These are phyloP conservation scores for Passalora sequoiae DNA, from an alignment of 2,329 filamentous ascomycete genomes.

Conservation along the genomic window DNA sequence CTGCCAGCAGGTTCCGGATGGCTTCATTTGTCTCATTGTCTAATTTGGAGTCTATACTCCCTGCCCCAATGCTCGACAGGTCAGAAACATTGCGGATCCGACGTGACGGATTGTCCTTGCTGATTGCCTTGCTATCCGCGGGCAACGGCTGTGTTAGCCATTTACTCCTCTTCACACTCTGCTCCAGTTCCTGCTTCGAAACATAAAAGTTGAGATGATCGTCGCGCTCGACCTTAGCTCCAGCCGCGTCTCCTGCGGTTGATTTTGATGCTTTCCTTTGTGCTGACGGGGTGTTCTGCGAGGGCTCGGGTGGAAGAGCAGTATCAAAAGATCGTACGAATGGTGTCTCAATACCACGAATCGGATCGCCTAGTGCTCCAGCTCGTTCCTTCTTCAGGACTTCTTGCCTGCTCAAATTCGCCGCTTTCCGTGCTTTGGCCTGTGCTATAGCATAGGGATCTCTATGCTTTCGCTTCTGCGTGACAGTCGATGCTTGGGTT, in stretches of 20 bases:
- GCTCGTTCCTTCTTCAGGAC: constrained; percentile 62
- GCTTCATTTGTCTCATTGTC: neutral
- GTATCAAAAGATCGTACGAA: constrained; percentile 78
- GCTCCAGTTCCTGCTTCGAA: constrained; percentile 59
- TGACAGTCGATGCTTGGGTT: constrained; percentile 51
- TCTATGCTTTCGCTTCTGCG: constrained; percentile 61
- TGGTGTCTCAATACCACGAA: constrained; percentile 72
- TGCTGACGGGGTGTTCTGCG: constrained; percentile 21
- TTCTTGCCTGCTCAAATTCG: constrained; percentile 70
- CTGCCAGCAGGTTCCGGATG: neutral
- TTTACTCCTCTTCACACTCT: constrained; percentile 63
- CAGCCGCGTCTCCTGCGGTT: constrained; percentile 13
- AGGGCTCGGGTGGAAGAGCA: constrained; percentile 40
- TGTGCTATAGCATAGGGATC: constrained; percentile 82
- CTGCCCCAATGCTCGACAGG: too few species aligned
- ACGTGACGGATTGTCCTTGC: neutral
- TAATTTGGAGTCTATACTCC: neutral
- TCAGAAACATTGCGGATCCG: too few species aligned
- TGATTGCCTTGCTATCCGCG: neutral
- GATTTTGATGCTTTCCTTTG: constrained; percentile 10
- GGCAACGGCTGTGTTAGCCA: constrained; percentile 41
- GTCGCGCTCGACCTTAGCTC: constrained; percentile 27
- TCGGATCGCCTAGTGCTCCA: constrained; percentile 65
- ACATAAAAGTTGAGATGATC: constrained; percentile 71
- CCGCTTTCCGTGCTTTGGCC: constrained; percentile 74